These are phyloP conservation scores for Ormosia emarginata DNA, from an alignment of 306 rosid genomes.

Conservation along the genomic window DNA sequence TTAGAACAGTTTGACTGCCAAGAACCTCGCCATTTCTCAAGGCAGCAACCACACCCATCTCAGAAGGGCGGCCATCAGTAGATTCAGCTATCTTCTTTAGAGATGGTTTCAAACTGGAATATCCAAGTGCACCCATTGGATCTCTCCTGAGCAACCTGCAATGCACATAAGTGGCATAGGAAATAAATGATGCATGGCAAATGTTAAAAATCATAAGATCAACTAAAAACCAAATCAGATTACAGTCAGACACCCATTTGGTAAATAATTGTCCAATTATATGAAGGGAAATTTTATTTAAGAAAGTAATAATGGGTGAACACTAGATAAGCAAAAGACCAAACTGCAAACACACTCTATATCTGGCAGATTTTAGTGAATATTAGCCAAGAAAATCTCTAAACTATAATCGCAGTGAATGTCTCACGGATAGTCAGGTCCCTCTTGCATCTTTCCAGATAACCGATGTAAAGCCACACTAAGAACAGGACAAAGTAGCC, in stretches of 20 bases:
- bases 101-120: constrained; percentile 66
- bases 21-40: constrained; percentile 84
- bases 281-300: background rate
- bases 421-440: background rate
- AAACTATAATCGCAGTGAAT: background rate
- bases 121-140: constrained; percentile 97
- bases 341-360: too few species aligned
- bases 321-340: background rate
- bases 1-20: constrained; percentile 87
- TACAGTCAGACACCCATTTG: background rate
- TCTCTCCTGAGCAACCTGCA: constrained; percentile 81
- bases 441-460: background rate
- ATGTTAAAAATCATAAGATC: constrained; percentile 14
- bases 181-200: background rate
- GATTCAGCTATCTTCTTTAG: constrained; percentile 68
- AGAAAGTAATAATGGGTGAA: background rate
- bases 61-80: constrained; percentile 73
- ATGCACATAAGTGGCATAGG: background rate
- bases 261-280: background rate
- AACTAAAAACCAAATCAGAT: background rate
- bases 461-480: background rate
- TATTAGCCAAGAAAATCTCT: constrained; percentile 7
- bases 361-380: background rate
- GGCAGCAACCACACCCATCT: constrained; percentile 90
- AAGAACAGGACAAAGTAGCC: background rate